Base-by-base conservation (phyloP, 2,329 filamentous ascomycete genomes). In the Clonostachys sp. region DNA sequence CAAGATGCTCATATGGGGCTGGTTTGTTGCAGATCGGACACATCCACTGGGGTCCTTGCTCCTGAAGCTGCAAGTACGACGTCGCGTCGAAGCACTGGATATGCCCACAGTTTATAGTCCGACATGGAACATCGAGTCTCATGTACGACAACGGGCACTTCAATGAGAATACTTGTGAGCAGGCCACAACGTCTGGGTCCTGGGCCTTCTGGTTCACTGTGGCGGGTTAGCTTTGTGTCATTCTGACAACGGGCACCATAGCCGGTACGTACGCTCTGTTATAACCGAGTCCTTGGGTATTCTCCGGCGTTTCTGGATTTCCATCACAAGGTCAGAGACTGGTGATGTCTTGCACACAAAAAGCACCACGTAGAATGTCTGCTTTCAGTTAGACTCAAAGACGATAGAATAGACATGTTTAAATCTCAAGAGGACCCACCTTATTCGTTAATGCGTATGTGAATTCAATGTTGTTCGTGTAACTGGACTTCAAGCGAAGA, bases 11-110 rank as follows among this genome's bases (percentile, higher is more conserved):
- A 64, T 89, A 99, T 0, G 84, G 82, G 2, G 91, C 85, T 1
- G 81, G 69, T 60, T 91, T 95, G 66, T 86, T 92, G 72, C 94
- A 99, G 18, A 96, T 86, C 1, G 94, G 94, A 59, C 94, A 99
- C n/a, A 84, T 77, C 94, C 94, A 99, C 16, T 94, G 95, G 0
- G 94, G 94, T 0, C 90, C 92, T 71, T 99, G 94, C 63, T 97
- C 91, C 63, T 97, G 92, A 30, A 99, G 71, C 57, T 96, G 89
- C 17, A 99, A 76, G 62, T 96, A 99, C 3, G 90, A 95, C 4
- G 83, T 86, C 4, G 88, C 92, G 64, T 99, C 94, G 57, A 97
- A 99, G 63, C 94, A 99, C 61, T 95, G 90, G 24, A 94, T 88
- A 64, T 99, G 94, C 4, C 81, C 86, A 69, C 94, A 99, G 34